Evolutionary conservation across 768 basidiomycete genomes (phyloP).

Genomic region (Hygrophorus russula): DNA sequence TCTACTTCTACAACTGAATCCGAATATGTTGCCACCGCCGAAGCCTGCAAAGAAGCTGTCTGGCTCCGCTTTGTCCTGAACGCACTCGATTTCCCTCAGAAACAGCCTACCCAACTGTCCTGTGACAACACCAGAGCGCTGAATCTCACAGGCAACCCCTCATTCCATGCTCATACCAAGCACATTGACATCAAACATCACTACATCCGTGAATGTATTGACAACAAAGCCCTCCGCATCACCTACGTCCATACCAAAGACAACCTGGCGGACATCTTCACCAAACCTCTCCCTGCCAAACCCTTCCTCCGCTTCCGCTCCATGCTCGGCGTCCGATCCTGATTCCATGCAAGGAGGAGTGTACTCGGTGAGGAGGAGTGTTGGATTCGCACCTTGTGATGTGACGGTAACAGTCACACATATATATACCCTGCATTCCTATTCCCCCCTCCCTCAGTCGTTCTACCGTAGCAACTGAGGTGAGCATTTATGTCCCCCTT

Average conservation of each 20-base stretch:
- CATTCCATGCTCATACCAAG: too few relatives aligned
- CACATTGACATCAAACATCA: slow-evolving; percentile 28
- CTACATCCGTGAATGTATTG: slow-evolving; percentile 24
- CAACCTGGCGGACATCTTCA: slow-evolving; percentile 30
- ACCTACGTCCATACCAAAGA: slow-evolving; percentile 20
- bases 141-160: slow-evolving; percentile 20
- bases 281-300: too few relatives aligned
- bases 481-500: too few relatives aligned
- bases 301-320: slow-evolving; percentile 12
- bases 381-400: too few relatives aligned
- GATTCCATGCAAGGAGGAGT: slow-evolving; percentile 2
- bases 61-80: slow-evolving; percentile 14
- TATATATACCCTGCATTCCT: too few relatives aligned
- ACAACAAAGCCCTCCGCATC: slow-evolving; percentile 14
- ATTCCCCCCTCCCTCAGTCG: too few relatives aligned
- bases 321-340: background rate
- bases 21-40: slow-evolving; percentile 30
- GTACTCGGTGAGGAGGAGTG: too few relatives aligned
- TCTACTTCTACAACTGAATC: slow-evolving; percentile 24
- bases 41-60: slow-evolving; percentile 16
- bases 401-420: too few relatives aligned
- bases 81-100: slow-evolving; percentile 11
- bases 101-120: slow-evolving; percentile 8
- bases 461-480: too few relatives aligned
- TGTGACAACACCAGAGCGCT: slow-evolving; percentile 29